Percentiles rank a stretch among this genome's conserved stretches.
These are phyloP conservation scores for Corymbia calophylla DNA, from an alignment of 441 rosid genomes.

Conservation along the genomic window DNA sequence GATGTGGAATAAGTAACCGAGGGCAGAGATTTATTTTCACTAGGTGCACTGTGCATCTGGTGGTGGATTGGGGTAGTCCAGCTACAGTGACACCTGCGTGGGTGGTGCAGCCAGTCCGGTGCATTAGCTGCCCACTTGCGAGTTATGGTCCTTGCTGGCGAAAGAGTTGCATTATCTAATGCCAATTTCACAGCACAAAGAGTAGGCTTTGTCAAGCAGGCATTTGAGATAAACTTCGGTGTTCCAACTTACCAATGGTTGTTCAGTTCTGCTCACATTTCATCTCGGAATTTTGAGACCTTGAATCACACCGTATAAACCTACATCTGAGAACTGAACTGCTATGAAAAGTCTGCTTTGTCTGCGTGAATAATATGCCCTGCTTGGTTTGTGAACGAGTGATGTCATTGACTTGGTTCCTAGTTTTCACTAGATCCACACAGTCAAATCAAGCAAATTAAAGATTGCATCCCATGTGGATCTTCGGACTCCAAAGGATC, in stretches of 20 bases:
- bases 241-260: background rate
- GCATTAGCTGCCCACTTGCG: background rate
- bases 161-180: background rate
- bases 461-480: background rate
- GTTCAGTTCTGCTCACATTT: background rate
- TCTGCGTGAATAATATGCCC: background rate
- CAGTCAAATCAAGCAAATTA: background rate
- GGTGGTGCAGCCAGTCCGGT: background rate
- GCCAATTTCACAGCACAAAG: background rate
- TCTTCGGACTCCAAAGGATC: background rate
- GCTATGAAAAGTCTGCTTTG: background rate
- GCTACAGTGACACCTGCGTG: background rate
- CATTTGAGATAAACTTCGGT: background rate
- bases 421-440: background rate
- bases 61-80: background rate
- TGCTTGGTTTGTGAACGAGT: background rate
- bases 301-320: background rate
- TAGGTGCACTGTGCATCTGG: background rate
- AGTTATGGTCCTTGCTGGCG: background rate
- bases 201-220: background rate
- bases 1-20: background rate
- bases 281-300: background rate
- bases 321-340: background rate
- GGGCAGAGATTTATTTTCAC: background rate
- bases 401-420: background rate